These are phyloP conservation scores for Phytophthora megakarya DNA, from an alignment of 352 stramenopile species.

Conservation along the genomic window DNA sequence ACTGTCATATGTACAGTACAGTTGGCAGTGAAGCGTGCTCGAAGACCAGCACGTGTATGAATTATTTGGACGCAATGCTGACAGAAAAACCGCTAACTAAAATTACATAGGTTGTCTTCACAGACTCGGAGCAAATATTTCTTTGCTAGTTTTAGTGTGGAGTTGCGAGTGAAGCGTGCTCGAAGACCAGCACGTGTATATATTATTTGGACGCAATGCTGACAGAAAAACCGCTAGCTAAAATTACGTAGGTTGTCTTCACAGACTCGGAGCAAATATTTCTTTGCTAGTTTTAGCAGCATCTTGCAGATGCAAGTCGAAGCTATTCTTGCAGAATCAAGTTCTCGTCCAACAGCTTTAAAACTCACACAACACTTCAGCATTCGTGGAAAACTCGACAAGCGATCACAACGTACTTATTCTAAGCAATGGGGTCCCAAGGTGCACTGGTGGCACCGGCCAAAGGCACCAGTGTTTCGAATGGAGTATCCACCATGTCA, in stretches of 20 bases:
- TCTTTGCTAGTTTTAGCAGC: neutral
- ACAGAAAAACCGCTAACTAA: neutral
- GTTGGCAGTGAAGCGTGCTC: too few relatives aligned
- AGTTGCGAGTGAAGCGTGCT: too few relatives aligned
- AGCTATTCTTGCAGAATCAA: slow-evolving; percentile 13
- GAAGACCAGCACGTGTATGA: too few relatives aligned
- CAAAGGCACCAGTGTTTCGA: slow-evolving; percentile 9
- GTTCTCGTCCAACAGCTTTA: slow-evolving; percentile 11
- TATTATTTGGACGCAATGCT: neutral
- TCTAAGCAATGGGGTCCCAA: slow-evolving; percentile 3
- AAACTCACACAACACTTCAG: neutral
- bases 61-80: neutral
- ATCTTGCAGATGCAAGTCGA: neutral
- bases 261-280: neutral
- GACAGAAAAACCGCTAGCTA: neutral
- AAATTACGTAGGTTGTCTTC: neutral
- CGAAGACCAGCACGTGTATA: too few relatives aligned
- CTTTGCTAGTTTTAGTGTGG: too few relatives aligned
- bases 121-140: neutral
- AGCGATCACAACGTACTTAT: neutral
- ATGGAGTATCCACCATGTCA: neutral
- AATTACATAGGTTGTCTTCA: neutral
- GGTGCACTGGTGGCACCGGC: slow-evolving; percentile 22
- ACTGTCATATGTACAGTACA: neutral
- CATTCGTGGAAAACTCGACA: slow-evolving; percentile 6